phyloP scores from a whole-genome alignment of 2,329 filamentous ascomycete species.

The Phoma herbarum region DNA sequence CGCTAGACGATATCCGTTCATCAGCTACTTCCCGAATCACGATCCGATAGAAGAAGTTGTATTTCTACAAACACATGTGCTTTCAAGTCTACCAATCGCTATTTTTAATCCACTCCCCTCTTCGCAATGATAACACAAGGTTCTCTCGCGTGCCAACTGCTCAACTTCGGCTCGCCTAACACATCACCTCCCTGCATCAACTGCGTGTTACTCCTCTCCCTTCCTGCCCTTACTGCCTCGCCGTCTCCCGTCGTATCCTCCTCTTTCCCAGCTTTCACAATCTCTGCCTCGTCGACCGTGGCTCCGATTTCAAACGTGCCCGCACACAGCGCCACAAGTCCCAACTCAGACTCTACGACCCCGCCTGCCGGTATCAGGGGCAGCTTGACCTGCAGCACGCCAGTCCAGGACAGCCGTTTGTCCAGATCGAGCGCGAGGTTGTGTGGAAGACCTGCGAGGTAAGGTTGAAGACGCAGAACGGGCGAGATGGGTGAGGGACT shows the following conservation, averaged over 20 bases:
- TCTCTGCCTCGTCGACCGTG: constrained; percentile 79
- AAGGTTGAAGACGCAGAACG: constrained; percentile 78
- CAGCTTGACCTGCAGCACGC: constrained; percentile 78
- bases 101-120: constrained; percentile 3
- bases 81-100: too few species aligned
- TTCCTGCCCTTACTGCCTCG: constrained; percentile 22
- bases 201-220: constrained; percentile 37
- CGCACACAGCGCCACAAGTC: constrained; percentile 77
- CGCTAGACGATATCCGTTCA: neutral
- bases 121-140: constrained; percentile 55
- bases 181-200: constrained; percentile 41
- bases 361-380: constrained; percentile 68
- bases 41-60: neutral
- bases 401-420: constrained; percentile 84
- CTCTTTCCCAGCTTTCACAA: constrained; percentile 48
- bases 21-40: neutral
- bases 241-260: neutral
- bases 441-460: constrained; percentile 75
- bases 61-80: neutral
- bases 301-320: constrained; percentile 85
- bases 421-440: constrained; percentile 81
- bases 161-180: constrained; percentile 50
- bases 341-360: constrained; percentile 69
- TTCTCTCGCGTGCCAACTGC: constrained; percentile 58
- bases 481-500: constrained; percentile 73